A percentile compares a stretch with the other conserved stretches of the same genome.
phyloP scores from a whole-genome alignment of 2,329 filamentous ascomycete species.

The Arthrinium puccinioides region DNA sequence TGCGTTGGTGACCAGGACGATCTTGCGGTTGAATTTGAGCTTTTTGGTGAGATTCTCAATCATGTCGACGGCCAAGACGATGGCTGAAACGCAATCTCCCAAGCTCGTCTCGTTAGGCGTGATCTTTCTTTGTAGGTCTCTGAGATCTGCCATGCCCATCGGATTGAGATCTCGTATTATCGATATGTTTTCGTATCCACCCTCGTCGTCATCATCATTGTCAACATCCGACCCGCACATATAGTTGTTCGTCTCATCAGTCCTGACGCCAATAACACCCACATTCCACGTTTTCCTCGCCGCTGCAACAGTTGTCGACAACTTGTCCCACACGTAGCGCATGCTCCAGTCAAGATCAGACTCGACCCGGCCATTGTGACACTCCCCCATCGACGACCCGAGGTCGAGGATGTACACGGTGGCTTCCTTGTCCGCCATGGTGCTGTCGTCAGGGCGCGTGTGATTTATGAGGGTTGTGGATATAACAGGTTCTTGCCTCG shows the following conservation, averaged over 20 bases:
- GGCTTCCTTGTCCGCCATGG: conserved; percentile 88
- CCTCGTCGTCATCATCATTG: conserved; percentile 36
- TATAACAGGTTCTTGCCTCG: no score
- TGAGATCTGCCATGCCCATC: conserved; percentile 61
- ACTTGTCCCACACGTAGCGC: conserved; percentile 92
- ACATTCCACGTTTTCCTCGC: conserved; percentile 67
- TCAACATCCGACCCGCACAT: no score
- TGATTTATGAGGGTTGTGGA: neutral
- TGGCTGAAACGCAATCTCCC: conserved; percentile 82
- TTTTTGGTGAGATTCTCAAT: conserved; percentile 74
- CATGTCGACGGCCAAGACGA: conserved; percentile 82
- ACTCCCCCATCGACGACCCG: conserved; percentile 74
- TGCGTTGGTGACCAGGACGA: conserved; percentile 82
- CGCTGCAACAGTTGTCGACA: conserved; percentile 60
- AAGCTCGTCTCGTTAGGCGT: conserved; percentile 58
- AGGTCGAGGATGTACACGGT: conserved; percentile 89
- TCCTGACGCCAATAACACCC: conserved; percentile 78
- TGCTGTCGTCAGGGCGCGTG: neutral
- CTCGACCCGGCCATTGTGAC: conserved; percentile 61
- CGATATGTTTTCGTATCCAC: conserved; percentile 74
- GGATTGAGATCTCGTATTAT: conserved; percentile 63
- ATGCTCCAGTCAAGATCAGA: conserved; percentile 85
- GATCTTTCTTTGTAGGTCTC: conserved; percentile 54
- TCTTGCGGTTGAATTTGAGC: conserved; percentile 72
- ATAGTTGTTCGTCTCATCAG: conserved; percentile 66